Evolutionary conservation across 1,284 basidiomycete species (phyloP).

Genomic region (Cerrena zonata): DNA sequence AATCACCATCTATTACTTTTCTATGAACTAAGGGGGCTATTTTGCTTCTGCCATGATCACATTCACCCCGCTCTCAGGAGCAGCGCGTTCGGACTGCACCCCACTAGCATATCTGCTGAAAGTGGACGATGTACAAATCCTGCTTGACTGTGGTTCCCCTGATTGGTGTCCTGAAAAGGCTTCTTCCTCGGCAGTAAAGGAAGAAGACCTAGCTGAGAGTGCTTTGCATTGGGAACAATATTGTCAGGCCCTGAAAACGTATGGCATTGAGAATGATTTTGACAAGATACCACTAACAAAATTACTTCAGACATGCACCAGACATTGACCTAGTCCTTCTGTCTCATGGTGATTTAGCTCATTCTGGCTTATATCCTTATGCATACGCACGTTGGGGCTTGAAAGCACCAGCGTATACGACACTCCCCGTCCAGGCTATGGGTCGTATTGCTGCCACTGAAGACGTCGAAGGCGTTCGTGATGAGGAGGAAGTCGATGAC

Average conservation of each 20-base stretch:
- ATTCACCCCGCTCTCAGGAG: constrained; percentile 83
- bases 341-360: constrained; percentile 87
- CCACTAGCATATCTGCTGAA: constrained; percentile 84
- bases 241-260: constrained; percentile 63
- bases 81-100: constrained; percentile 63
- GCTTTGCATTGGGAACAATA: constrained; percentile 54
- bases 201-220: constrained; percentile 30
- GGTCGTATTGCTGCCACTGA: constrained; percentile 84
- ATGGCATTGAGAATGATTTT: constrained; percentile 23
- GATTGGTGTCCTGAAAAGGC: constrained; percentile 71
- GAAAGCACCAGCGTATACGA: constrained; percentile 90
- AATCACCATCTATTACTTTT: no score
- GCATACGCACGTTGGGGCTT: constrained; percentile 85
- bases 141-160: constrained; percentile 90
- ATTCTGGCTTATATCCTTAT: constrained; percentile 87
- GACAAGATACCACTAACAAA: not conserved
- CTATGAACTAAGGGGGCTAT: no score
- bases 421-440: constrained; percentile 94
- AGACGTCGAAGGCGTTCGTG: constrained; percentile 74
- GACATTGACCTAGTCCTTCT: constrained; percentile 82
- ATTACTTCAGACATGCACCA: constrained; percentile 51
- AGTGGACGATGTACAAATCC: constrained; percentile 88
- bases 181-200: constrained; percentile 25
- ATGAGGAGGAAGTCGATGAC: constrained; percentile 62
- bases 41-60: constrained; percentile 73